Conservation (phyloP, 2,329 filamentous ascomycete species). For the Thelonectria discophora region DNA sequence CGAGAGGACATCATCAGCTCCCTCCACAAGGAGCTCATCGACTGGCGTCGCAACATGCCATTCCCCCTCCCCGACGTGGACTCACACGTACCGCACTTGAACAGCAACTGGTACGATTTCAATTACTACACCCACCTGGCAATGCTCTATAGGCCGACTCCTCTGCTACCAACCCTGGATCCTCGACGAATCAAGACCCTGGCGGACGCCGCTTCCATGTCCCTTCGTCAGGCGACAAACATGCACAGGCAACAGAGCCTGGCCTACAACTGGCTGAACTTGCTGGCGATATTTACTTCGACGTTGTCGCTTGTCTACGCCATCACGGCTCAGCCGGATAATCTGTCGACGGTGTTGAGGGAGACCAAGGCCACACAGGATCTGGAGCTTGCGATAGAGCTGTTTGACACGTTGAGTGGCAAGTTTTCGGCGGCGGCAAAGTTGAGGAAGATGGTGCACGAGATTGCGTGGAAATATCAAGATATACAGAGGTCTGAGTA, state of each 20-base stretch:
- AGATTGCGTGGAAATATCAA: constrained; percentile 33
- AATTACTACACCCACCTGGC: constrained; percentile 58
- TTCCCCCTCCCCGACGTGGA: constrained; percentile 53
- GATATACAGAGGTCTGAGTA: constrained; percentile 28
- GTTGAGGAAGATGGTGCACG: constrained; percentile 37
- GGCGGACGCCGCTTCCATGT: constrained; percentile 52
- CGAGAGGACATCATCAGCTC: constrained; percentile 46
- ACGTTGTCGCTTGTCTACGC: constrained; percentile 55
- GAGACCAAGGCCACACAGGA: constrained; percentile 44
- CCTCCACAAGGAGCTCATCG: constrained; percentile 53
- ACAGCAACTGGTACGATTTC: constrained; percentile 56
- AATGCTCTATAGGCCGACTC: constrained; percentile 56
- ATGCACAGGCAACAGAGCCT: constrained; percentile 52
- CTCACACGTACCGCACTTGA: constrained; percentile 53
- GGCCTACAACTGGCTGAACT: constrained; percentile 54
- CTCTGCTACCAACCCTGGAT: constrained; percentile 51
- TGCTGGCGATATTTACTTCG: constrained; percentile 53
- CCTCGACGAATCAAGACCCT: constrained; percentile 48
- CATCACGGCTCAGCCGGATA: constrained; percentile 50
- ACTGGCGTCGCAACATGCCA: constrained; percentile 56
- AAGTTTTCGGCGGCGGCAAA: constrained; percentile 46
- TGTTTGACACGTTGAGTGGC: constrained; percentile 43
- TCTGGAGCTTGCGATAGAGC: constrained; percentile 43
- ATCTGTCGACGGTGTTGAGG: constrained; percentile 37
- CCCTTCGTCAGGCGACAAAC: constrained; percentile 52